A percentile compares a stretch with the other conserved stretches of the same genome.
Conservation (phyloP, 2,329 filamentous ascomycete species). For the Trichoderma sp. region DNA sequence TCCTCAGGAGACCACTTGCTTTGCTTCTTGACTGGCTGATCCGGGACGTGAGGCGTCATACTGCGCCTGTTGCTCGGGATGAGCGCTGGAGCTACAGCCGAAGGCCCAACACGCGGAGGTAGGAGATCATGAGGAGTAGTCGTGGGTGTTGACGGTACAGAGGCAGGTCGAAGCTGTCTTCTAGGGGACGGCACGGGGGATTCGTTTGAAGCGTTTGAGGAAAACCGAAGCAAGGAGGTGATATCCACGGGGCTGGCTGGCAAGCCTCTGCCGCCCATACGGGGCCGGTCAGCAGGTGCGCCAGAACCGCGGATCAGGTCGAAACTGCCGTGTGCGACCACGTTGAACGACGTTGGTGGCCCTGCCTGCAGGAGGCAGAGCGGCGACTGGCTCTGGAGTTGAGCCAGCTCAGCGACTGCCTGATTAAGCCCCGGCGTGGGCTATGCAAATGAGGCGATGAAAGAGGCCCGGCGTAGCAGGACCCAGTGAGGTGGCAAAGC, state of each 20-base stretch:
- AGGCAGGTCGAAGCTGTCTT: conserved; percentile 28
- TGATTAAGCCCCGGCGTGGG: conserved; percentile 19
- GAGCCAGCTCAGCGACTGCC: conserved; percentile 39
- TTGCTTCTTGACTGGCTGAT: conserved; percentile 84
- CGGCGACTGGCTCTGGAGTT: conserved; percentile 41
- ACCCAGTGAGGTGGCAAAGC: conserved; percentile 18
- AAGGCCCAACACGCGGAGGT: conserved; percentile 26
- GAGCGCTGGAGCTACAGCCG: conserved; percentile 33
- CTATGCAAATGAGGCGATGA: conserved; percentile 19
- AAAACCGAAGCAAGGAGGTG: conserved; percentile 77
- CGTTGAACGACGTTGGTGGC: conserved; percentile 34
- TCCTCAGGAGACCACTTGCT: conserved; percentile 96
- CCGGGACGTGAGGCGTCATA: conserved; percentile 48
- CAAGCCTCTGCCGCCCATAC: conserved; percentile 28
- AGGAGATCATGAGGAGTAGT: conserved; percentile 25
- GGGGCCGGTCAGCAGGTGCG: conserved; percentile 30
- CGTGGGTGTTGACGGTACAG: conserved; percentile 25
- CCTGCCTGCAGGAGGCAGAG: conserved; percentile 43
- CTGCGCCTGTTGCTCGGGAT: conserved; percentile 34
- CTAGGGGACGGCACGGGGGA: conserved; percentile 53
- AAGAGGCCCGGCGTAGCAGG: conserved; percentile 11
- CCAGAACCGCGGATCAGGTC: conserved; percentile 30
- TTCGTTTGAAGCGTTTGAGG: conserved; percentile 63
- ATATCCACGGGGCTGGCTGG: conserved; percentile 85
- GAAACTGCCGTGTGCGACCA: conserved; percentile 29